Evolutionary conservation across 192 early-diverging fungal genomes (phyloP).

Genomic region (Coemansia sp.): DNA sequence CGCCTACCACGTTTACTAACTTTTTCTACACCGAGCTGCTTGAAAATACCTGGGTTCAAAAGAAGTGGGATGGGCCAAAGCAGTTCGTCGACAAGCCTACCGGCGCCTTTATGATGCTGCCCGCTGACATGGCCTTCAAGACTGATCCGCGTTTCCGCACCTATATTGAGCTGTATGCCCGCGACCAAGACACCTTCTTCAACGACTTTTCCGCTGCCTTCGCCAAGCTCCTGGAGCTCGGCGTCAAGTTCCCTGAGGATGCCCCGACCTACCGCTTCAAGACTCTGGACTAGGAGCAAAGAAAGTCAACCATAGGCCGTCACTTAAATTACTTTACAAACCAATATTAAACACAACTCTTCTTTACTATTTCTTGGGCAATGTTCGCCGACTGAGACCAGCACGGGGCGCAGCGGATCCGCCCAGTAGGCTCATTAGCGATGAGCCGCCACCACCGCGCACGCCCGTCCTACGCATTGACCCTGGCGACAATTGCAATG

Average conservation of each 20-base stretch:
- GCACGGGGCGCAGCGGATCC: slow-evolving; percentile 39
- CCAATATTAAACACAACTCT: background rate
- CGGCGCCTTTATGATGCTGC: slow-evolving; percentile 70
- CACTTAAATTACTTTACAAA: background rate
- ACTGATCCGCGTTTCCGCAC: slow-evolving; percentile 71
- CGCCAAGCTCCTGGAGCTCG: slow-evolving; percentile 85
- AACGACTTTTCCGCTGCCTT: slow-evolving; percentile 87
- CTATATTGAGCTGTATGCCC: slow-evolving; percentile 85
- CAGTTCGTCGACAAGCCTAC: slow-evolving; percentile 87
- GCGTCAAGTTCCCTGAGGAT: slow-evolving; percentile 71
- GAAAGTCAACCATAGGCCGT: background rate
- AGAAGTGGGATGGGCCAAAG: slow-evolving; percentile 79
- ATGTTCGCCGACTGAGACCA: slow-evolving; percentile 30
- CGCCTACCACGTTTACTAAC: slow-evolving; percentile 90
- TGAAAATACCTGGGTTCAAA: slow-evolving; percentile 78
- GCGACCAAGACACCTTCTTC: slow-evolving; percentile 85
- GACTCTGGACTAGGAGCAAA: slow-evolving; percentile 41
- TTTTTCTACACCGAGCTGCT: slow-evolving; percentile 82
- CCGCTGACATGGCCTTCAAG: slow-evolving; percentile 68
- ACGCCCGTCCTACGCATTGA: slow-evolving; percentile 13
- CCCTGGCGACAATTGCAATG: slow-evolving; percentile 17
- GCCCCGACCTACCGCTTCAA: slow-evolving; percentile 71
- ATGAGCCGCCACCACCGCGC: slow-evolving; percentile 16
- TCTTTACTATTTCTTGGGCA: slow-evolving; percentile 15
- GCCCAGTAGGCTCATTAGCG: slow-evolving; percentile 33